A percentile compares a stretch with the other conserved stretches of the same genome.
These are phyloP conservation scores for Oenanthe sinensis DNA, from an alignment of 129 eudicot genomes.

Conservation along the genomic window DNA sequence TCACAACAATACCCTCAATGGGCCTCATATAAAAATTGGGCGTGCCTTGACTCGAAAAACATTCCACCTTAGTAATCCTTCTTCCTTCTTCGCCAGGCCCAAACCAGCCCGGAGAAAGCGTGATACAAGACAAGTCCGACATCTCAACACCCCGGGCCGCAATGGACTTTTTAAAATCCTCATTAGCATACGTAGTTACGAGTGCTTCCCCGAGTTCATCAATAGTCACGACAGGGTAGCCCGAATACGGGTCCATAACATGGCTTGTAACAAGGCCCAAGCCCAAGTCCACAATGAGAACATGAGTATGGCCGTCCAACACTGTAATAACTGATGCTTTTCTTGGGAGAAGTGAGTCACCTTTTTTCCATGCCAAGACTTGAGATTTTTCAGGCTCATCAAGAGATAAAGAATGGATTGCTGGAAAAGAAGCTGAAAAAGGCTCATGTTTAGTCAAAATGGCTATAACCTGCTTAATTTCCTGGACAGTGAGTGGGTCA, in stretches of 20 bases:
- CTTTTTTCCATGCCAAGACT: slow-evolving; percentile 50
- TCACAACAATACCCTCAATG: slow-evolving; percentile 79
- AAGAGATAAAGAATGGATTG: slow-evolving; percentile 65
- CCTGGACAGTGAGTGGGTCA: slow-evolving; percentile 78
- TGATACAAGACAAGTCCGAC: slow-evolving; percentile 72
- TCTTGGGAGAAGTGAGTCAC: slow-evolving; percentile 47
- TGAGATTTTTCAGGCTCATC: slow-evolving; percentile 64
- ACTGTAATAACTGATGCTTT: slow-evolving; percentile 72
- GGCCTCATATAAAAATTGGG: slow-evolving; percentile 94
- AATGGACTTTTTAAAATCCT: slow-evolving; percentile 71
- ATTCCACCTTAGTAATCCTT: slow-evolving; percentile 71
- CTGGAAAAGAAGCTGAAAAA: slow-evolving; percentile 32
- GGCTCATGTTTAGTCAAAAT: slow-evolving; percentile 33
- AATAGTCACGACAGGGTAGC: slow-evolving; percentile 87
- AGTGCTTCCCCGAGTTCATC: slow-evolving; percentile 67
- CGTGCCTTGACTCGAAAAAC: slow-evolving; percentile 64
- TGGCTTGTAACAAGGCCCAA: slow-evolving; percentile 30
- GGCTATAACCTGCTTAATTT: slow-evolving; percentile 38
- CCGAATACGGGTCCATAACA: slow-evolving; percentile 35
- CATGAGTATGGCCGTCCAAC: slow-evolving; percentile 33
- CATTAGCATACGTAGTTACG: slow-evolving; percentile 50
- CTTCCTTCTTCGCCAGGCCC: slow-evolving; percentile 66
- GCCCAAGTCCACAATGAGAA: slow-evolving; percentile 51
- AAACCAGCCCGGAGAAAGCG: slow-evolving; percentile 82
- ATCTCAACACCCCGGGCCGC: slow-evolving; percentile 70